Evolutionary conservation across 192 early-diverging fungal species (phyloP), one percentile per base, ranked within the genome.

Genomic region (Entomortierella lignicola): DNA sequence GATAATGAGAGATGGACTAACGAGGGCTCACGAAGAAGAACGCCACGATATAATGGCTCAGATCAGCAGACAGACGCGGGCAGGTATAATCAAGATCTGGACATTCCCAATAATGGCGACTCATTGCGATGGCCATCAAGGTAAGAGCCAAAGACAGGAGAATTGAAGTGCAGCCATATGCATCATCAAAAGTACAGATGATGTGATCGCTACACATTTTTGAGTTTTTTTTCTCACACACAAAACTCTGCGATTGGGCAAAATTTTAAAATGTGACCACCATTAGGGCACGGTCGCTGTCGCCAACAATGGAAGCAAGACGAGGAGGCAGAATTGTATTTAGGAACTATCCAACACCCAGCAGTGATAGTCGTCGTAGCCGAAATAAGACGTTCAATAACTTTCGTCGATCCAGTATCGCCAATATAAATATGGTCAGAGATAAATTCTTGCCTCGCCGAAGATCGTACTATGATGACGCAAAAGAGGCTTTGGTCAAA

Each of bases 401-500:
- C 39, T 23, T 77, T 17, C 66, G 61, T 21, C 52, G 74, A 52
- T 69, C 66, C 27, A 77, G 74, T 30, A 63, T 77, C 2, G 74
- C 74, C 54, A 77, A 77, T 47, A 77, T 77, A 59, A 77, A 77
- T 54, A 25, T 69, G 10, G 74, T 77, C 39, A 63, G 60, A 21
- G 60, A 77, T 13, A 77, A 77, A 37, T 32, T 77, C 0, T 39
- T 77, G 27, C 55, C 74, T 13, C 52, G 81, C 34, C 64, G 84
- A 31, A 83, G 66, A 44, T 81, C 81, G 4, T 57, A 31, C 54
- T 86, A 88, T 54, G 85, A 86, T 54, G 85, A 86, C 57, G 85
- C 85, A 26, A 71, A 61, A 30, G 82, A 85, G 60, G 85, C 64
- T 13, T 48, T 88, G 15, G 72, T 88, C 18, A 81, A 83, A 51